phyloP scores from a whole-genome alignment of 257 asterid genomes.

The Ophiorrhiza pumila region DNA sequence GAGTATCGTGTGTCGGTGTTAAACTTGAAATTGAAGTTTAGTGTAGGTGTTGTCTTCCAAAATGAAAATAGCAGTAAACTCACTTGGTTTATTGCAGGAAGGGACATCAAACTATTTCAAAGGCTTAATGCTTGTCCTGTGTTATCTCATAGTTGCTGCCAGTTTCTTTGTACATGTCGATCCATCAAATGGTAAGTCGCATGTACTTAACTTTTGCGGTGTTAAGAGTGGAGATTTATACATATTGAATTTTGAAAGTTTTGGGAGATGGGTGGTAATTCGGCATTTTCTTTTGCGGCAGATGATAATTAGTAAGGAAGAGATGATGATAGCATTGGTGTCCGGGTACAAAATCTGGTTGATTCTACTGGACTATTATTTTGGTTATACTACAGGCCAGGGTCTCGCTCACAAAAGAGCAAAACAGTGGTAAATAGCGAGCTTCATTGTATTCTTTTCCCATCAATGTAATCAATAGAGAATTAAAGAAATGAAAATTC shows the following conservation, averaged over 20 bases:
- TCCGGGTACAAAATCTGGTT: no score
- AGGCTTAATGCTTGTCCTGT: slow-evolving; percentile 55
- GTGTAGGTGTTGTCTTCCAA: neutral
- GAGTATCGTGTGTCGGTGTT: neutral
- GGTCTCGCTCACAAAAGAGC: neutral
- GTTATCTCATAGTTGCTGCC: slow-evolving; percentile 64
- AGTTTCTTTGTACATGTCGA: slow-evolving; percentile 50
- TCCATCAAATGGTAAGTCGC: slow-evolving; percentile 51
- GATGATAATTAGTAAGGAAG: neutral
- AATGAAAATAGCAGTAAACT: neutral
- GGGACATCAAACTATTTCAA: slow-evolving; percentile 56
- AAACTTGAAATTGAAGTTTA: neutral
- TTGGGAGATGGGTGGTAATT: no score
- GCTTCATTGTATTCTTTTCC: slow-evolving; percentile 4
- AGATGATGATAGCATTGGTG: no score
- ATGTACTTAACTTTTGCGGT: neutral
- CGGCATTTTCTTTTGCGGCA: no score
- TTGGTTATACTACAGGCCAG: no score
- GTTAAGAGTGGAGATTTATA: neutral
- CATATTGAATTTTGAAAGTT: no score
- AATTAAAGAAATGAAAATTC: neutral
- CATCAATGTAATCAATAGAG: slow-evolving; percentile 10
- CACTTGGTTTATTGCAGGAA: slow-evolving; percentile 37
- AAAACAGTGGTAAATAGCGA: slow-evolving; percentile 5
- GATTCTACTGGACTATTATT: no score